Percentiles rank a stretch among this genome's conserved stretches.
Evolutionary conservation across 306 rosid species (phyloP).

Genomic region (Prunus davidiana): DNA sequence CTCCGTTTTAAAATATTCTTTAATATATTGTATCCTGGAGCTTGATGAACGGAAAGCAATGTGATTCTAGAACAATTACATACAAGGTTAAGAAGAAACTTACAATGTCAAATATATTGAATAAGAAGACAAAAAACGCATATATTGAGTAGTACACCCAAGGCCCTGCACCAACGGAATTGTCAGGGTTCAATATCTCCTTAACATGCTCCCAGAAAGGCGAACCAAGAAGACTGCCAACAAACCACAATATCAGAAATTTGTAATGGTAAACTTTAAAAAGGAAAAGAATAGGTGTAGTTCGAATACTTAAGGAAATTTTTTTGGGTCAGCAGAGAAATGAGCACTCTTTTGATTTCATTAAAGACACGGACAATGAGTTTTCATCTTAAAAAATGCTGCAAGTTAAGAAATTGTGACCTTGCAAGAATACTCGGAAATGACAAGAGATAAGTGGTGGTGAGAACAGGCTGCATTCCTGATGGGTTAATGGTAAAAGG

Average conservation of each 20-base stretch:
- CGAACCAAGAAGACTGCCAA: conserved; percentile 78
- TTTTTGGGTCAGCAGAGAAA: neutral
- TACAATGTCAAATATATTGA: conserved; percentile 96
- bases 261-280: conserved; percentile 4
- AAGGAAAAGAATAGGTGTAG: conserved; percentile 10
- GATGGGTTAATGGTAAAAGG: conserved; percentile 96
- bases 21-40: neutral
- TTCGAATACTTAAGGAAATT: neutral
- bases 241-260: conserved; percentile 23
- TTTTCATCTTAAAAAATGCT: neutral
- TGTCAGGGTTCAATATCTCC: conserved; percentile 90
- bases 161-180: conserved; percentile 83
- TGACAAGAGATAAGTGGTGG: conserved; percentile 92
- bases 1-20: neutral
- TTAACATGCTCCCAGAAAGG: conserved; percentile 83
- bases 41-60: neutral
- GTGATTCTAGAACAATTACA: neutral
- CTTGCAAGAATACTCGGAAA: conserved; percentile 85
- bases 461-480: conserved; percentile 99
- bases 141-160: conserved; percentile 93
- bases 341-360: conserved; percentile 1
- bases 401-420: conserved; percentile 26
- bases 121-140: conserved; percentile 87
- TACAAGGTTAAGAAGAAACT: conserved; percentile 39
- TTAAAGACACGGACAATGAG: neutral